Base-by-base conservation (phyloP, 208 protist species). In the Wallacemonas sp. region DNA sequence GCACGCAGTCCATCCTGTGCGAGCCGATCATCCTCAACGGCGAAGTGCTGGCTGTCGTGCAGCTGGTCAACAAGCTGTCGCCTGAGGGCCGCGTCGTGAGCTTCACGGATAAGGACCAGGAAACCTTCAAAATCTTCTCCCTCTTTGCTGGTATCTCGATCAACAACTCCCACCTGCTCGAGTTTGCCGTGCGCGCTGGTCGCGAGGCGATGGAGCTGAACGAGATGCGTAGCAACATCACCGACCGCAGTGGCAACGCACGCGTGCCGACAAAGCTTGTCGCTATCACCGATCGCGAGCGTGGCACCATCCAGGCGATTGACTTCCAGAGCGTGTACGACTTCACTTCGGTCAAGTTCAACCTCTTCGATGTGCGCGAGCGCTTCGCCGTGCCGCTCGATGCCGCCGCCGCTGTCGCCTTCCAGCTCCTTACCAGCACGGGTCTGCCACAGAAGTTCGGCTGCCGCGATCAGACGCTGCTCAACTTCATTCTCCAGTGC, bases 101-200 rank as follows among this genome's bases (percentile, higher is more conserved):
- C 34, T 94, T 94, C 49, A 84, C 73, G 1, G 48, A 19, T 16
- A 65, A 43, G 1, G 88, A 94, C 44, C 78, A 65, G 14, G 83
- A 82, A 3, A 92, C 88, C 0, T 91, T 94, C 72, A 70, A 73
- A 46, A 75, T 86, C 24, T 94, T 94, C 67, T 88, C 85, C 14
- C 69, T 90, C 43, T 94, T 92, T 39, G 88, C 88, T 6, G 88
- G 83, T 27, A 92, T 94, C 46, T 90, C 81, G n/a, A 87, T 94
- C 69, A 86, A 88, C 68, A 94, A 94, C 73, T 87, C 85, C 11
- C 85, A 89, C 39, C 61, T 94, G 43, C 78, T 94, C 19, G 73
- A 90, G 72, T 94, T 94, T 65, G 85, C 85, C n/a, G 74, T 90
- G 44, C 75, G 78, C n/a, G 87, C 87, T 2, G 55, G 75, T 32